Evolutionary conservation across 176 grass and related monocot genomes (phyloP).

Genomic region (Alloteropsis semialata): DNA sequence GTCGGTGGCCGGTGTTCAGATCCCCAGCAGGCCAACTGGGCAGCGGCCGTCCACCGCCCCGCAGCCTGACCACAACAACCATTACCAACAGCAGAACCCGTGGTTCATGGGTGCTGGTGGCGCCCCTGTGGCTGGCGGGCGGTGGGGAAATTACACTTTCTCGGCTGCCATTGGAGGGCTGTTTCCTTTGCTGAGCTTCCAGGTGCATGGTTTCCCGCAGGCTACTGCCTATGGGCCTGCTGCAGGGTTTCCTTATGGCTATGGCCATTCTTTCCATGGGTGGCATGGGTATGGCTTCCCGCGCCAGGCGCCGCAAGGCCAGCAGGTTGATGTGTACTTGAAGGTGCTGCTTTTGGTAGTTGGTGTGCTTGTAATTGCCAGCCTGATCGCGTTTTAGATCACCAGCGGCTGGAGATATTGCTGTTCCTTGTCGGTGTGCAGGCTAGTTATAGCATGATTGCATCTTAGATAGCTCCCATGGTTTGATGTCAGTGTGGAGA

Average conservation of each 20-base stretch:
- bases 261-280: constrained; percentile 65
- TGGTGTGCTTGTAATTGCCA: constrained; percentile 66
- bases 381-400: constrained; percentile 67
- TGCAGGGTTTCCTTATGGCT: constrained; percentile 60
- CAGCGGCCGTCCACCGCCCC: constrained; percentile 58
- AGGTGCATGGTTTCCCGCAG: constrained; percentile 79
- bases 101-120: constrained; percentile 65
- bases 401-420: constrained; percentile 31
- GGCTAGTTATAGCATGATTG: constrained; percentile 28
- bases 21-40: constrained; percentile 54
- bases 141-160: constrained; percentile 86
- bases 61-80: constrained; percentile 55
- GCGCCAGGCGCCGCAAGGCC: constrained; percentile 42
- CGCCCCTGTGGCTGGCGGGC: constrained; percentile 38
- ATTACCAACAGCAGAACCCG: constrained; percentile 38
- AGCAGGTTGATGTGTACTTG: constrained; percentile 65
- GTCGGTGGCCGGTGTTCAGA: constrained; percentile 36
- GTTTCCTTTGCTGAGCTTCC: constrained; percentile 82
- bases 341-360: constrained; percentile 58
- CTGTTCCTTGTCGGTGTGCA: constrained; percentile 32
- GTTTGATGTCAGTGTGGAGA: constrained; percentile 31
- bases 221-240: constrained; percentile 53
- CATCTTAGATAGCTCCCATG: constrained; percentile 49
- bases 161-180: constrained; percentile 77
- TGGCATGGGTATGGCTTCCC: constrained; percentile 73